Evolutionary conservation across 306 rosid genomes (phyloP).

Genomic region (Macrotyloma uniflorum): DNA sequence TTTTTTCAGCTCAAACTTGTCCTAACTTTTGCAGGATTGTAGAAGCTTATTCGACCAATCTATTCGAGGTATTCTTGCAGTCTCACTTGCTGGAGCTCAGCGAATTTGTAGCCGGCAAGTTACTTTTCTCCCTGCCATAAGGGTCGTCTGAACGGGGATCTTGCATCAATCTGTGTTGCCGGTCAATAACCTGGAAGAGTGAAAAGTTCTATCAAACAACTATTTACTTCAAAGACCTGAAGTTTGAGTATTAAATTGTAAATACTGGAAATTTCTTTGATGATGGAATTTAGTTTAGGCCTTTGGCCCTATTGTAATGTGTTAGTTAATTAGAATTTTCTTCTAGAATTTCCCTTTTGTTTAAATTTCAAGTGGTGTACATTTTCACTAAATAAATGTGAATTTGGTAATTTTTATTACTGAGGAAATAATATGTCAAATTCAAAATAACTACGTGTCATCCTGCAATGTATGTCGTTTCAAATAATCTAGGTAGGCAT

Average conservation of each 20-base stretch:
- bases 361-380: not conserved
- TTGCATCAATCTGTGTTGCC: slow-evolving; percentile 27
- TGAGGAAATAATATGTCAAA: not conserved
- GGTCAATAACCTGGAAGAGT: slow-evolving; percentile 29
- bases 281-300: slow-evolving; percentile 23
- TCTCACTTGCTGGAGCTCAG: slow-evolving; percentile 17
- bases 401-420: not conserved
- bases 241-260: slow-evolving; percentile 42
- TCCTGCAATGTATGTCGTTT: not conserved
- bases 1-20: slow-evolving; percentile 21
- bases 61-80: slow-evolving; percentile 17
- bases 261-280: slow-evolving; percentile 33
- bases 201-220: slow-evolving; percentile 16
- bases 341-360: not conserved
- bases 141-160: slow-evolving; percentile 29
- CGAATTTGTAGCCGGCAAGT: slow-evolving; percentile 30
- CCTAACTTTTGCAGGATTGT: slow-evolving; percentile 32
- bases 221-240: slow-evolving; percentile 30
- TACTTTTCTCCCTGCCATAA: slow-evolving; percentile 11
- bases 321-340: slow-evolving; percentile 3
- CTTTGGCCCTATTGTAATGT: slow-evolving; percentile 4
- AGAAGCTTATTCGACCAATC: slow-evolving; percentile 20
- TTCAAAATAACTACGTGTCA: slow-evolving; percentile 12
- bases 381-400: not conserved
- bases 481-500: not conserved